phyloP scores from a whole-genome alignment of 2,329 filamentous ascomycete species.

The Truncatella angustata region DNA sequence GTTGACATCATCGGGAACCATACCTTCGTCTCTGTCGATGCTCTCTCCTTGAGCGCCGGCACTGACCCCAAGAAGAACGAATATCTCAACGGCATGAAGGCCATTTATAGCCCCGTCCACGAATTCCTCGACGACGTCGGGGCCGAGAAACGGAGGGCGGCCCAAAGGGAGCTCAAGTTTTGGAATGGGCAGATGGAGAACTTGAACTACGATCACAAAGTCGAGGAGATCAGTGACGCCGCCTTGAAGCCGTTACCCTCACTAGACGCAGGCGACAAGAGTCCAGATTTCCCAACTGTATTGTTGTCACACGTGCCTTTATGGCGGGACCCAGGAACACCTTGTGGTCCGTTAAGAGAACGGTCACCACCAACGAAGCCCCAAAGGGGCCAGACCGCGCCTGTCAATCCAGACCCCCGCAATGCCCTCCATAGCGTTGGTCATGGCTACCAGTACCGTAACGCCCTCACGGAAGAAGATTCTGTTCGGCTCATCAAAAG shows the following conservation, averaged over 20 bases:
- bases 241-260: conserved; percentile 38
- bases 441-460: conserved; percentile 93
- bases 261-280: conserved; percentile 40
- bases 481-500: conserved; percentile 74
- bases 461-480: conserved; percentile 76
- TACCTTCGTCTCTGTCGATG: conserved; percentile 88
- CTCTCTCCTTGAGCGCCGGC: conserved; percentile 79
- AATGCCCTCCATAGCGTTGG: conserved; percentile 75
- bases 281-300: conserved; percentile 75
- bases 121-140: conserved; percentile 72
- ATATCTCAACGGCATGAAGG: conserved; percentile 43
- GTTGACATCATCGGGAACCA: conserved; percentile 94
- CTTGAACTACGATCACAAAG: conserved; percentile 54
- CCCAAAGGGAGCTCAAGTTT: conserved; percentile 65
- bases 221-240: conserved; percentile 56
- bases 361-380: conserved; percentile 71
- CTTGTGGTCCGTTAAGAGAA: conserved; percentile 85
- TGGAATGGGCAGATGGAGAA: conserved; percentile 60
- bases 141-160: conserved; percentile 63
- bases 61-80: conserved; percentile 49
- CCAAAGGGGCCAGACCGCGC: conserved; percentile 53
- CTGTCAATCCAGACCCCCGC: conserved; percentile 60
- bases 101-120: conserved; percentile 73
- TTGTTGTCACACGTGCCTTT: conserved; percentile 89
- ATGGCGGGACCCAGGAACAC: conserved; percentile 76